Evolutionary conservation across 2,329 filamentous ascomycete species (phyloP).

Genomic region (Nothopassalora personata): DNA sequence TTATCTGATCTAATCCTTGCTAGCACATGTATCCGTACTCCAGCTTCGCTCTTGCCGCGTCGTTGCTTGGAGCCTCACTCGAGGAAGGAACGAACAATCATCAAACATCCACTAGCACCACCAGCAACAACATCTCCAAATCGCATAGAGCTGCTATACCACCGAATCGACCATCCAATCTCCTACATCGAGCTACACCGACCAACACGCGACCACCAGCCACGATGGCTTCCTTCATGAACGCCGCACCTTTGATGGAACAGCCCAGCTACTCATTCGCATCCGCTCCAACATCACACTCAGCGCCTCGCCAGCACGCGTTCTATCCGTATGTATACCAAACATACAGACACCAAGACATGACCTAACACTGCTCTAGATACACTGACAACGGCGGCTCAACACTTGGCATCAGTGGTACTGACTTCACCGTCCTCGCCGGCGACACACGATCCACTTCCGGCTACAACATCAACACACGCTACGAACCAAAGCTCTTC

Average conservation of each 20-base stretch:
- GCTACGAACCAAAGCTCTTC: constrained; percentile 93
- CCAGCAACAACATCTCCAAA: neutral
- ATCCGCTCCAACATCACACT: constrained; percentile 41
- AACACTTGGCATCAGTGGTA: constrained; percentile 88
- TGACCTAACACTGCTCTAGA: constrained; percentile 40
- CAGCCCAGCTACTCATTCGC: constrained; percentile 58
- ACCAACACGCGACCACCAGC: constrained; percentile 7
- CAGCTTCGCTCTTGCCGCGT: constrained; percentile 12
- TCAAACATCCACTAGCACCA: constrained; percentile 8
- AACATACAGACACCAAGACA: neutral
- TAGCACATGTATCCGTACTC: constrained; percentile 2
- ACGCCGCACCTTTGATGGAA: constrained; percentile 46
- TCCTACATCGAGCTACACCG: neutral
- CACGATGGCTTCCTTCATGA: constrained; percentile 52
- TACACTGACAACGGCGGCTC: constrained; percentile 98
- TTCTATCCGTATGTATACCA: constrained; percentile 77
- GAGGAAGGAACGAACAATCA: constrained; percentile 5
- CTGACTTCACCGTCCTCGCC: constrained; percentile 91
- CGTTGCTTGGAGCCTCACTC: constrained; percentile 17
- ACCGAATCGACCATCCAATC: neutral
- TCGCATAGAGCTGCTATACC: neutral
- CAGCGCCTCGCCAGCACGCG: constrained; percentile 60
- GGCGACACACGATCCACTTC: constrained; percentile 94
- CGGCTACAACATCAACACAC: constrained; percentile 98
- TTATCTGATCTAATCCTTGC: neutral